These are phyloP conservation scores for Turnera subulata DNA, from an alignment of 345 rosid species.

Conservation along the genomic window DNA sequence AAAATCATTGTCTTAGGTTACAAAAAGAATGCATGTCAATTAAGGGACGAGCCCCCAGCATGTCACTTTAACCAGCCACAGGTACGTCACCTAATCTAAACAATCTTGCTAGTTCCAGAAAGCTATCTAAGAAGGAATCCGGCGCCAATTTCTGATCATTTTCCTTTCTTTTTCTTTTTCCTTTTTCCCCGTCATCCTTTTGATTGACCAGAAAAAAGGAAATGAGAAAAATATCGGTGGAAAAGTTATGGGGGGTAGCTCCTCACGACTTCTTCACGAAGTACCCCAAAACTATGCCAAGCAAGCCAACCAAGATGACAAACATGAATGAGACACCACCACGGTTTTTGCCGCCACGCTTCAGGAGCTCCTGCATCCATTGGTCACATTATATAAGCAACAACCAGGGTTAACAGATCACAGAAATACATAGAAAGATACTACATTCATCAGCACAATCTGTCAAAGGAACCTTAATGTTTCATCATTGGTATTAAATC, in stretches of 20 bases:
- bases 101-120: constrained; percentile 30
- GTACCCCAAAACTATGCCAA: constrained; percentile 61
- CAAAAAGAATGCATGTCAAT: constrained; percentile 36
- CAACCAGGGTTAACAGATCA: background rate
- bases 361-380: constrained; percentile 46
- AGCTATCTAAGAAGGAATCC: constrained; percentile 25
- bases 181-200: constrained; percentile 29
- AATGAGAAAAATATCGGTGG: constrained; percentile 14
- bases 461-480: too few species aligned
- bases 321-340: constrained; percentile 48
- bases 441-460: too few species aligned
- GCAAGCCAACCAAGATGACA: constrained; percentile 52
- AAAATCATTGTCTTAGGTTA: constrained; percentile 20
- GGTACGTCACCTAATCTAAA: constrained; percentile 22
- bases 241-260: background rate
- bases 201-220: constrained; percentile 18
- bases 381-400: constrained; percentile 9
- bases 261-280: constrained; percentile 53
- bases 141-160: constrained; percentile 11
- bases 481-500: too few species aligned
- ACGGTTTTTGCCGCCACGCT: constrained; percentile 40
- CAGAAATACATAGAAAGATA: too few species aligned
- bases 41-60: constrained; percentile 15
- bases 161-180: constrained; percentile 23
- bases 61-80: constrained; percentile 17